Conservation (phyloP, 768 basidiomycete species). For the Wakefieldia striispora region DNA sequence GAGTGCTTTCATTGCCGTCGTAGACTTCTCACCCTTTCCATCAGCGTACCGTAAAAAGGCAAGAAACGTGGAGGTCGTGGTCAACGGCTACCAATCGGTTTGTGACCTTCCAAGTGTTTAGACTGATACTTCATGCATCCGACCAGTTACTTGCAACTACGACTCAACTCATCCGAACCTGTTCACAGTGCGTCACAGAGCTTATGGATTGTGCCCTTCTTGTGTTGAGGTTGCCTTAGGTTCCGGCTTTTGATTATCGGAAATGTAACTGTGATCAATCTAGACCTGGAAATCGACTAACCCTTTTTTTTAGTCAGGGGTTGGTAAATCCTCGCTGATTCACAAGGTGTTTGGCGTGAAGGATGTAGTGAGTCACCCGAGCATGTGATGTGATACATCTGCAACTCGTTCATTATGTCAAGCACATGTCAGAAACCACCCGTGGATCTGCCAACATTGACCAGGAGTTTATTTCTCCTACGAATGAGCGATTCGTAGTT, state of each 20-base stretch:
- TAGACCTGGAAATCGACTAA: not conserved
- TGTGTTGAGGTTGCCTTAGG: not conserved
- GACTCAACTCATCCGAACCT: conserved; percentile 2
- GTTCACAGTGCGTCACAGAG: not conserved
- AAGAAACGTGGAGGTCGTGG: conserved; percentile 9
- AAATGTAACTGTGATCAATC: conserved; percentile 1
- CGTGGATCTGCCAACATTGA: conserved; percentile 12
- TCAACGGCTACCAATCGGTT: not conserved
- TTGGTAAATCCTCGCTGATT: conserved; percentile 16
- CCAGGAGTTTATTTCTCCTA: conserved; percentile 9
- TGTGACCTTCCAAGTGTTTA: not conserved
- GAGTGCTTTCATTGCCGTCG: not conserved
- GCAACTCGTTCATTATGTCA: not conserved
- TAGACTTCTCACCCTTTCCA: not conserved
- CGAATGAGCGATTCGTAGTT: conserved; percentile 13
- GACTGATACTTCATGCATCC: not conserved
- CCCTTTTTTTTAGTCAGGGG: conserved; percentile 2
- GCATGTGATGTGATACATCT: not conserved
- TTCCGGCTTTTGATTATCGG: conserved; percentile 17
- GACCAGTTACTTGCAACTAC: conserved; percentile 7
- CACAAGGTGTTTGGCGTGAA: conserved; percentile 9
- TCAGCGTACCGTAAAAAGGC: conserved; percentile 9
- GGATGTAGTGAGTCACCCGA: conserved; percentile 4
- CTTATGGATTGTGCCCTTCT: not conserved
- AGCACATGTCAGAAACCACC: not conserved